phyloP scores from a whole-genome alignment of 306 rosid genomes.

The Hippophae gyantsensis region DNA sequence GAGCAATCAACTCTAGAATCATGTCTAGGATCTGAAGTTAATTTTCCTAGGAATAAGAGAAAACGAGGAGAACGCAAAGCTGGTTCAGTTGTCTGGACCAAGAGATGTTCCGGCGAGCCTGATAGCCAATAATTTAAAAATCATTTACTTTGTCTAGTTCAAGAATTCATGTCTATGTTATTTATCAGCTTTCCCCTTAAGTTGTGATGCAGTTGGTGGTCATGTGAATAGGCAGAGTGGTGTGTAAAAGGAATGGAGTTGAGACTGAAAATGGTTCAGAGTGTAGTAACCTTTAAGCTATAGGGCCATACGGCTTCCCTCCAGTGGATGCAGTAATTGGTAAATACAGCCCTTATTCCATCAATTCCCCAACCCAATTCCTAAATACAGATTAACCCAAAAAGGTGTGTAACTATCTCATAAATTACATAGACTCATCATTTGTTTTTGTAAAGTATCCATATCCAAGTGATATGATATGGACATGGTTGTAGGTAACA shows the following conservation, averaged over 20 bases:
- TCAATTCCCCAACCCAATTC: too few species aligned
- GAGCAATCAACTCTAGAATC: slow-evolving; percentile 49
- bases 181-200: slow-evolving; percentile 5
- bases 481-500: too few species aligned
- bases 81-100: slow-evolving; percentile 69
- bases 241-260: not conserved
- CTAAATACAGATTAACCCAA: too few species aligned
- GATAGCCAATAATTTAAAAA: slow-evolving; percentile 46
- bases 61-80: slow-evolving; percentile 88
- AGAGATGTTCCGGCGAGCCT: slow-evolving; percentile 58
- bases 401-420: too few species aligned
- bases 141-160: slow-evolving; percentile 4
- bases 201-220: slow-evolving; percentile 1
- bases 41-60: slow-evolving; percentile 52
- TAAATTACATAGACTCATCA: too few species aligned
- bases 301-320: too few species aligned
- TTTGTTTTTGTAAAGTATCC: too few species aligned
- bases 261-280: slow-evolving; percentile 1
- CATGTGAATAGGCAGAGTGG: not conserved
- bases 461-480: too few species aligned
- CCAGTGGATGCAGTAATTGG: too few species aligned
- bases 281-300: too few species aligned
- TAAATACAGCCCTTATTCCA: too few species aligned
- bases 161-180: not conserved
- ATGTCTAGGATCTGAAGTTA: slow-evolving; percentile 43